Conservation (phyloP, 176 grass and related monocot genomes). For the Aegilops tauschii region DNA sequence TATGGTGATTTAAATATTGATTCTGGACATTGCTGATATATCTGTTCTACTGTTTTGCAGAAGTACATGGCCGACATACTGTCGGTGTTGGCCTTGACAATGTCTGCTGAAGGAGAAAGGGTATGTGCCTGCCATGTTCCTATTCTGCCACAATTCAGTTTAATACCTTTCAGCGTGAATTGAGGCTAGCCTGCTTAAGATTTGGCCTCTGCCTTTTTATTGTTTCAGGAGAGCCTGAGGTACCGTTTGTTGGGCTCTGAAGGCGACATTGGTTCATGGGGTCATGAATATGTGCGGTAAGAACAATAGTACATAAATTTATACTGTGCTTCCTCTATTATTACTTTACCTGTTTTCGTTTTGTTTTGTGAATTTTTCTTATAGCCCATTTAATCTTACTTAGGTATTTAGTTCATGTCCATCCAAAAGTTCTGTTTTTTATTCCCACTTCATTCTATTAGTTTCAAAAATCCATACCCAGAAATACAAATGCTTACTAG, state of each 20-base stretch:
- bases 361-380: neutral
- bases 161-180: neutral
- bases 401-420: neutral
- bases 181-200: neutral
- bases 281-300: slow-evolving; percentile 97
- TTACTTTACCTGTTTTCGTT: neutral
- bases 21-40: slow-evolving; percentile 4
- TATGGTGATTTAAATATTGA: neutral
- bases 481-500: neutral
- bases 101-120: slow-evolving; percentile 91
- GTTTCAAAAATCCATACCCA: neutral
- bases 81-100: slow-evolving; percentile 85
- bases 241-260: slow-evolving; percentile 85
- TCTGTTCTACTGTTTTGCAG: slow-evolving; percentile 32
- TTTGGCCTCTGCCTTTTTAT: neutral
- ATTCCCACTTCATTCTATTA: neutral
- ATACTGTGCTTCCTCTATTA: neutral
- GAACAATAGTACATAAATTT: neutral
- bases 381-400: neutral
- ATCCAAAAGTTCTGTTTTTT: neutral
- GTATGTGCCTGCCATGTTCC: slow-evolving; percentile 39
- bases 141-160: neutral
- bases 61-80: slow-evolving; percentile 87
- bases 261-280: slow-evolving; percentile 96
- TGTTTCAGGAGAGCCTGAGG: slow-evolving; percentile 80